Base-by-base conservation (phyloP, 192 early-diverging fungal species). In the Rhizoclosmatium sp. region DNA sequence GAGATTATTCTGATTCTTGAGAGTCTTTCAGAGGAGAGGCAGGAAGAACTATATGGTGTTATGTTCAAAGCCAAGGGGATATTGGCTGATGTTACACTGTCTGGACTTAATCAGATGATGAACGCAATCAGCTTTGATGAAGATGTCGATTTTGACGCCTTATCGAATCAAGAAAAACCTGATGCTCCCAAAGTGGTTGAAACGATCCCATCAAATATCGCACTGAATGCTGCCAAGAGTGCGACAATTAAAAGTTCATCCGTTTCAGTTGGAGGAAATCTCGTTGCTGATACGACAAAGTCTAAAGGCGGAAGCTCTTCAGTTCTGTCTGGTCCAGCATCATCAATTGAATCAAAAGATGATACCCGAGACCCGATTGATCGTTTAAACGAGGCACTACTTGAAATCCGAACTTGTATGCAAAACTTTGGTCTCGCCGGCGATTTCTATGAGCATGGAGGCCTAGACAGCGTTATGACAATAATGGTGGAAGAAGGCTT, bases 61-160 rank as follows among this genome's bases (percentile, higher is more conserved):
- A 72, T 72, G 70, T 39, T 42, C 21, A 51, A 72, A 58, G 70
- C 70, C n/a, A 72, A 72, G 41, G 70, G 5, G 14, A 19, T 72
- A 7, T 51, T 72, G 2, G 70, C 51, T 31, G 19, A 21, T 58
- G 0, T 59, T 2, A 51, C 70, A 19, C 39, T 72, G 2, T 40
- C 12, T 2, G 16, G 12, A 3, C 14, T 72, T 14, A 45, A 10
- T 54, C 5, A 54, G 16, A 16, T 16, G 16, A 54, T 54, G 51
- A 54, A 12, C 9, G 16, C 9, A 7, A 54, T 54, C 9, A 54
- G 51, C 16, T 54, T 54, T 54, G 51, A 16, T 7, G 16, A 16
- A 12, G 16, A 16, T 54, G 5, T 54, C 9, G 51, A 54, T 16
- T 54, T 54, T 7, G 51, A 54, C 5, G 51, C 9, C 5, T 7